Evolutionary conservation across 495 filamentous ascomycete species (phyloP), one percentile per base, ranked within the genome.

Genomic region (Extremus antarcticus): DNA sequence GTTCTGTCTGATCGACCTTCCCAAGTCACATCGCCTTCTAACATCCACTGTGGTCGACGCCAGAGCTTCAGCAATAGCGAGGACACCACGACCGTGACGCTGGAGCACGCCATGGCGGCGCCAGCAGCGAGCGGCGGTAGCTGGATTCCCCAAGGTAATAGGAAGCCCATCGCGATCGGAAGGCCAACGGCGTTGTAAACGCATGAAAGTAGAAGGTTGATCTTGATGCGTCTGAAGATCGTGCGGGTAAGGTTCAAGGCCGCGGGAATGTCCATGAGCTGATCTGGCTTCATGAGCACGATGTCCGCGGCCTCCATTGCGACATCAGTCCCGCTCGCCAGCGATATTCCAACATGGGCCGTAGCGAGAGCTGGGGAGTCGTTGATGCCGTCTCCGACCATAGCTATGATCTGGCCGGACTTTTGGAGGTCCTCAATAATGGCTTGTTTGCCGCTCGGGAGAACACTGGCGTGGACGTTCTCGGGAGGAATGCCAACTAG

Each of bases 341-440:
- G 85, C 17, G 90, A 89, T 62, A 99, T 95, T 55, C 92, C 92
- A 43, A 97, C 82, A 56, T 90, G 80, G 25, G 92, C 90, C 1
- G 89, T 95, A 16, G 91, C 92, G 1, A 99, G 78, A 1, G 92
- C 92, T 0, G 92, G 92, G 0, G 91, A 96, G 74, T 99, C 92
- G 68, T 99, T 99, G 77, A 99, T 96, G 38, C 92, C 92, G 66
- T 99, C 92, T 50, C 92, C 92, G 21, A 97, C 92, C 92, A 99
- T 97, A 60, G 88, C 92, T 21, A 99, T 87, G 50, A 83, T 74
- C 43, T 85, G 77, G 56, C 89, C 88, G 1, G 68, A 58, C 0
- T 73, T 74, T 70, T 96, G 86, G 35, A 96, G 77, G 43, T 80
- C 68, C 17, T 80, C 78, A 67, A 99, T 79, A 63, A 97, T 94